These are phyloP conservation scores for Elsinoe arachidis DNA, from an alignment of 2,329 filamentous ascomycete species.

Conservation along the genomic window DNA sequence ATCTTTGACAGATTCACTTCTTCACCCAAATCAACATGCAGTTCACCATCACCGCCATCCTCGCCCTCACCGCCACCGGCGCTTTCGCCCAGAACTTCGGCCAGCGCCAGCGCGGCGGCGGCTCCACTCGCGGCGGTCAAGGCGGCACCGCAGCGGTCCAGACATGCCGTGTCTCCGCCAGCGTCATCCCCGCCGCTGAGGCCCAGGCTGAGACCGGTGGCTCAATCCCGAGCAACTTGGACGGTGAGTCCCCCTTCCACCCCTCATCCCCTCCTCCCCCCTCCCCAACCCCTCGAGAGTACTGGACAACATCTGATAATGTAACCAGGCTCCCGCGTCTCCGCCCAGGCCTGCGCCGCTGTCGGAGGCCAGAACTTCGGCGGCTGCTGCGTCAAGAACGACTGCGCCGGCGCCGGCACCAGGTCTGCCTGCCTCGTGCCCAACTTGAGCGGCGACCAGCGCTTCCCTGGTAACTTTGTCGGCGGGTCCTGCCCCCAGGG, in stretches of 20 bases:
- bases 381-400: conserved; percentile 13
- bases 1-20: conserved; percentile 1
- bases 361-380: conserved; percentile 4
- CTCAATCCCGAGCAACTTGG: not conserved
- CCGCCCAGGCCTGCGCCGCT: conserved; percentile 3
- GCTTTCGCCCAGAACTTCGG: not conserved
- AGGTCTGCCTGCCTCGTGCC: conserved; percentile 6
- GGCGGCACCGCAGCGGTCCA: not conserved
- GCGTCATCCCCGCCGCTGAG: not conserved
- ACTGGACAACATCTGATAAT: not conserved
- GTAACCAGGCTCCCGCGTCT: conserved; percentile 4
- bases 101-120: conserved; percentile 1
- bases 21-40: not conserved
- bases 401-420: conserved; percentile 8
- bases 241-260: not conserved
- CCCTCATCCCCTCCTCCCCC: not conserved
- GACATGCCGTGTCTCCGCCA: conserved; percentile 1
- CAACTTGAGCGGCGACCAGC: conserved; percentile 8
- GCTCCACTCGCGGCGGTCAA: not conserved
- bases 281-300: not conserved
- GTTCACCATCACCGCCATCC: conserved; percentile 1
- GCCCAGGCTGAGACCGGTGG: not conserved
- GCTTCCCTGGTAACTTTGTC: conserved; percentile 4
- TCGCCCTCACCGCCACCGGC: conserved; percentile 1
- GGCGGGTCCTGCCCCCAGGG: conserved; percentile 2